phyloP scores from a whole-genome alignment of 2,329 filamentous ascomycete genomes.

The Colletotrichum agaves region DNA sequence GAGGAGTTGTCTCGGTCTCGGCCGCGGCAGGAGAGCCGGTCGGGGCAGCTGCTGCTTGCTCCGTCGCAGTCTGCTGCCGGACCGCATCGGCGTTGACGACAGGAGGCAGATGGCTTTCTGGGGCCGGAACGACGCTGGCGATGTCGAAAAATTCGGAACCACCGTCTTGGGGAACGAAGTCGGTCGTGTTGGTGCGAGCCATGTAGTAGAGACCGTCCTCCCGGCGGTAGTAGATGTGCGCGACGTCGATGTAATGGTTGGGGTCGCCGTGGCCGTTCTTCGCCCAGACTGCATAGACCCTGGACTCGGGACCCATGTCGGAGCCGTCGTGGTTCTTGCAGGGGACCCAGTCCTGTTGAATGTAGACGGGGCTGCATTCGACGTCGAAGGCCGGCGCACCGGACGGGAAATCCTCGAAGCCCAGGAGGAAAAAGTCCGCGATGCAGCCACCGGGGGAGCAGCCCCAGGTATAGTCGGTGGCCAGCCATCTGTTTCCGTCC shows the following conservation, averaged over 20 bases:
- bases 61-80: too few species aligned
- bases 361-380: constrained; percentile 41
- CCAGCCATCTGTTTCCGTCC: constrained; percentile 7
- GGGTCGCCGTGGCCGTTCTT: constrained; percentile 34
- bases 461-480: constrained; percentile 31
- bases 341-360: constrained; percentile 40
- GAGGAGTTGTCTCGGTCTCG: neutral
- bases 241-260: constrained; percentile 39
- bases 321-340: constrained; percentile 38
- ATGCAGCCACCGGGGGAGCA: constrained; percentile 43
- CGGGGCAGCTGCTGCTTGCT: too few species aligned
- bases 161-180: neutral
- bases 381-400: constrained; percentile 43
- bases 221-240: constrained; percentile 39
- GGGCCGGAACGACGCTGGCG: neutral
- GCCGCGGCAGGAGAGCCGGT: neutral
- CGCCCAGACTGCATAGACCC: constrained; percentile 41
- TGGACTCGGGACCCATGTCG: constrained; percentile 21
- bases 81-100: neutral
- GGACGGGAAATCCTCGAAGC: constrained; percentile 39
- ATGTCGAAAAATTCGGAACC: neutral
- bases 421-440: constrained; percentile 41
- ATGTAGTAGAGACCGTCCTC: constrained; percentile 11
- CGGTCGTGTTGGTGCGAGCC: neutral
- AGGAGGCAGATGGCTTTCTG: neutral